Evolutionary conservation across 345 rosid genomes (phyloP).

Genomic region (Melaleuca alternifolia): DNA sequence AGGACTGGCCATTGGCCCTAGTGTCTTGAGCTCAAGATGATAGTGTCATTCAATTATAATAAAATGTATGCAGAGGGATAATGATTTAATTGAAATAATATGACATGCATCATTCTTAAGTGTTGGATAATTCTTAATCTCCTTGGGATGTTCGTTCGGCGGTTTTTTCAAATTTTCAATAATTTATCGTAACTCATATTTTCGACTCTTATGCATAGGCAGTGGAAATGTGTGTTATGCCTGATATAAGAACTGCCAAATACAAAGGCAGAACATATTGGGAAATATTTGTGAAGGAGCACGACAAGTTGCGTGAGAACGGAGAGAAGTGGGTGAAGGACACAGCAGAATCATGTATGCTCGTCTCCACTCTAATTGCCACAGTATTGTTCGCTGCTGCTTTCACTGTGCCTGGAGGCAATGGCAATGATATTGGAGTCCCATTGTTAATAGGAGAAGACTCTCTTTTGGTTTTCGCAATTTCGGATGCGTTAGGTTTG

Average conservation of each 20-base stretch:
- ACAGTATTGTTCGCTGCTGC: constrained; percentile 20
- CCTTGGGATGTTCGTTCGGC: fast-evolving
- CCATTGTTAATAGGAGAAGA: not conserved
- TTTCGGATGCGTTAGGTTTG: constrained; percentile 11
- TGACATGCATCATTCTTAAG: no score
- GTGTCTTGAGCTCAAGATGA: no score
- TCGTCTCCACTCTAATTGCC: constrained; percentile 20
- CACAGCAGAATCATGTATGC: constrained; percentile 13
- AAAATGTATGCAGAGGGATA: no score
- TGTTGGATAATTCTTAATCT: not conserved
- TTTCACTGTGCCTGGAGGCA: constrained; percentile 19
- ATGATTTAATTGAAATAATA: no score
- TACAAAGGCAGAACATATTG: not conserved
- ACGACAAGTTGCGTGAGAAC: not conserved
- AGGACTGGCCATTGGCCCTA: no score
- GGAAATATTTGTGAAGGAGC: not conserved
- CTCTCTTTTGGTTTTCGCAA: constrained; percentile 3
- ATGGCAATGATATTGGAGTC: not conserved
- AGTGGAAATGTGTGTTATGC: not conserved
- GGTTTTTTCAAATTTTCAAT: not conserved
- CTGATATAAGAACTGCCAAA: fast-evolving
- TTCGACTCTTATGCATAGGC: not conserved
- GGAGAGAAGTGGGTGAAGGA: constrained; percentile 4
- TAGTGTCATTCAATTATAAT: no score
- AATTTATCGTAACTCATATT: not conserved